A percentile compares a stretch with the other conserved stretches of the same genome.
These are phyloP conservation scores for Aspergillus haitiensis DNA, from an alignment of 495 filamentous ascomycete genomes.

Conservation along the genomic window DNA sequence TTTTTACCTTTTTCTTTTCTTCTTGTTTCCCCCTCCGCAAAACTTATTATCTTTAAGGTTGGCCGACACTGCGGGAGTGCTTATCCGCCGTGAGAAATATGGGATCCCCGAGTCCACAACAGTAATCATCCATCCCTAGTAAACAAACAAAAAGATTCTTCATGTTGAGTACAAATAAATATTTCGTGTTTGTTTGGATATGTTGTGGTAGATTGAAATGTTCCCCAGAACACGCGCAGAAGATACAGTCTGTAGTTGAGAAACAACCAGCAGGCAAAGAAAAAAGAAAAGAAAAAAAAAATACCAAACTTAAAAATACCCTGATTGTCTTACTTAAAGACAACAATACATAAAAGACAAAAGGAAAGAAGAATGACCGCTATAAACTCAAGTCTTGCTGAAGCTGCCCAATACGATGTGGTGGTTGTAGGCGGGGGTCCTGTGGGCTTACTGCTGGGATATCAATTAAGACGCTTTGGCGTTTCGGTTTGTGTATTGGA, in stretches of 20 bases:
- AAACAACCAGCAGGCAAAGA: background rate
- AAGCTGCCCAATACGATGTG: constrained; percentile 38
- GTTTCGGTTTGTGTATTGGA: constrained; percentile 29
- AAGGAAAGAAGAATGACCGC: background rate
- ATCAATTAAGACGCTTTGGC: constrained; percentile 37
- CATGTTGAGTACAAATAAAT: no score
- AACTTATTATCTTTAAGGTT: no score
- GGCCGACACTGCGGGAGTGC: no score
- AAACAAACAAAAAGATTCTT: no score
- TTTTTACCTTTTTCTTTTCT: no score
- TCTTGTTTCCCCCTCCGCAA: no score
- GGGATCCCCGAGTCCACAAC: no score
- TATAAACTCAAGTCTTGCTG: constrained; percentile 26
- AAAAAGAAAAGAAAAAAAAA: background rate
- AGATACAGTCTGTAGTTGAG: background rate
- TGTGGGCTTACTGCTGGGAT: constrained; percentile 65
- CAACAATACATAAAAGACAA: background rate
- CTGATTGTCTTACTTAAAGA: no score
- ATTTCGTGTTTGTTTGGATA: no score
- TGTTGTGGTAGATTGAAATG: background rate
- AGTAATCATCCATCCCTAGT: no score
- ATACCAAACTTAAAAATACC: background rate
- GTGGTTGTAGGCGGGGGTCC: constrained; percentile 78
- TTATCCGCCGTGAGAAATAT: no score
- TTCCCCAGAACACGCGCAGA: background rate